A percentile compares a stretch with the other conserved stretches of the same genome.
These are phyloP conservation scores for Penicillium paneum DNA, from an alignment of 2,329 filamentous ascomycete genomes.

Conservation along the genomic window DNA sequence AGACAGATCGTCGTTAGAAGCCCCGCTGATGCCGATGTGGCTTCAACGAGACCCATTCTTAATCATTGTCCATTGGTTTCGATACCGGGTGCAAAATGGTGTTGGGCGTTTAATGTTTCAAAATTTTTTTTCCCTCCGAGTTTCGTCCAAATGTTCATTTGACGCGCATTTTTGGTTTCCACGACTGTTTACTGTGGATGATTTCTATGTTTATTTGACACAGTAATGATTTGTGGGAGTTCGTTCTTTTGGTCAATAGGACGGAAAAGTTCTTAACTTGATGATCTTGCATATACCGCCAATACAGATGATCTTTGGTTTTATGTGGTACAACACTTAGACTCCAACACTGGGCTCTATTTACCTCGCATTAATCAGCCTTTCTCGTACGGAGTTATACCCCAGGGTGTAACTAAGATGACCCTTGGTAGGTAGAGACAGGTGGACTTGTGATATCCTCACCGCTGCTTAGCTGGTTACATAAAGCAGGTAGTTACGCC, in stretches of 20 bases:
- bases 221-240: conserved; percentile 20
- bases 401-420: not conserved
- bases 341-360: too few relatives aligned
- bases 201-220: conserved; percentile 9
- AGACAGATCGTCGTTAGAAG: conserved; percentile 57
- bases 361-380: not conserved
- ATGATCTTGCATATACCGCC: conserved; percentile 27
- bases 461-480: not conserved
- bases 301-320: conserved; percentile 21
- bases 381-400: not conserved
- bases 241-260: conserved; percentile 21
- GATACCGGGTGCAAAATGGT: conserved; percentile 32
- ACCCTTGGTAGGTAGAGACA: not conserved
- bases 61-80: conserved; percentile 30
- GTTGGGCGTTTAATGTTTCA: conserved; percentile 23
- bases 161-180: conserved; percentile 14
- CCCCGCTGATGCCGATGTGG: conserved; percentile 18
- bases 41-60: conserved; percentile 29
- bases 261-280: conserved; percentile 28
- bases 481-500: not conserved
- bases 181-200: conserved; percentile 15
- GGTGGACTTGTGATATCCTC: not conserved
- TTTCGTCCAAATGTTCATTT: conserved; percentile 18
- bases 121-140: conserved; percentile 4
- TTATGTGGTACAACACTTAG: not conserved